These are phyloP conservation scores for Pneumocystis sp. DNA, from an alignment of 1,139 yeast genomes.

Conservation along the genomic window DNA sequence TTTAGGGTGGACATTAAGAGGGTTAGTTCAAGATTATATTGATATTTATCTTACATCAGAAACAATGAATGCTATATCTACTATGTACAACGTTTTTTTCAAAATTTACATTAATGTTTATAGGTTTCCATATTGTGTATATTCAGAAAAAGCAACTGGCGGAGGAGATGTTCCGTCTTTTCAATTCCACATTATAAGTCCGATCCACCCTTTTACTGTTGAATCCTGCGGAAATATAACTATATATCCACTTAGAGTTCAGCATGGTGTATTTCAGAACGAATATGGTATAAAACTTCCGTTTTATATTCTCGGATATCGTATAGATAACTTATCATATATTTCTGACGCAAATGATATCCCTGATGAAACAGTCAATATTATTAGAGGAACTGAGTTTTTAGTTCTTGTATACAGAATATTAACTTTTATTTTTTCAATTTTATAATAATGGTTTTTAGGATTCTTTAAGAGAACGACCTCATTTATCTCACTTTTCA, in stretches of 20 bases:
- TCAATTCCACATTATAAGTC: conserved; percentile 9
- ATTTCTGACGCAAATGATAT: conserved; percentile 11
- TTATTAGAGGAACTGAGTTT: conserved; percentile 10
- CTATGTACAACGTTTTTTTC: not conserved
- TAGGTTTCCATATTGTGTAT: conserved; percentile 11
- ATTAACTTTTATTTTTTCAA: not conserved
- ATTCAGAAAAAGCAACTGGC: conserved; percentile 10
- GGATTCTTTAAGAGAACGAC: conserved; percentile 10
- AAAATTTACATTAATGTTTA: not conserved
- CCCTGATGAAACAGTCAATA: conserved; percentile 6
- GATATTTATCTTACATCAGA: conserved; percentile 7
- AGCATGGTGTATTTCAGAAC: conserved; percentile 11
- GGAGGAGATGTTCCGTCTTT: conserved; percentile 14
- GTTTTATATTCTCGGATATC: conserved; percentile 11
- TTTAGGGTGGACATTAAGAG: conserved; percentile 10
- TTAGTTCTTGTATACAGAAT: conserved; percentile 3
- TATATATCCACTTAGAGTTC: conserved; percentile 11
- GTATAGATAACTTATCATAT: conserved; percentile 10
- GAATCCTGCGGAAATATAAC: conserved; percentile 6
- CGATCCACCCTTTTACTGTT: conserved; percentile 7
- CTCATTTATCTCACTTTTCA: conserved; percentile 12
- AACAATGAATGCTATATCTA: conserved; percentile 8
- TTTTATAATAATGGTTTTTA: not conserved
- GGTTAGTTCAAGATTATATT: conserved; percentile 8
- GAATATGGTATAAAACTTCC: conserved; percentile 6